These are phyloP conservation scores for Clonostachys sp. DNA, from an alignment of 2,329 filamentous ascomycete species.

Conservation along the genomic window DNA sequence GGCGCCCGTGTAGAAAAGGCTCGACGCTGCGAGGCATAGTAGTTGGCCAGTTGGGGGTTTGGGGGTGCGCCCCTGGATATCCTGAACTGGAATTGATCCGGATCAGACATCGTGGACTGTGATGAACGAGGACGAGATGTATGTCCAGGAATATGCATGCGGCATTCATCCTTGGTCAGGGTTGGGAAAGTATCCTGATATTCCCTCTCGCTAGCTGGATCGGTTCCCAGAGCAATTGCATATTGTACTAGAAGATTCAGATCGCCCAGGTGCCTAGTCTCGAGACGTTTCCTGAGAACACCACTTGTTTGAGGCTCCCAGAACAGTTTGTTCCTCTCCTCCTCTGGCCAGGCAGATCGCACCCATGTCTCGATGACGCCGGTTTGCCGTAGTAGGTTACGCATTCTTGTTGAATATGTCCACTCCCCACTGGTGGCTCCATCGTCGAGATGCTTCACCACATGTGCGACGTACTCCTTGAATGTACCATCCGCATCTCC, in stretches of 20 bases:
- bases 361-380: conserved; percentile 30
- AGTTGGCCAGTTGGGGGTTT: conserved; percentile 25
- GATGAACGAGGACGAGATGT: conserved; percentile 9
- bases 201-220: conserved; percentile 15
- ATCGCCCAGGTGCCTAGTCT: conserved; percentile 37
- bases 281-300: conserved; percentile 35
- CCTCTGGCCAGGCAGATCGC: conserved; percentile 23
- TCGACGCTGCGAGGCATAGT: conserved; percentile 26
- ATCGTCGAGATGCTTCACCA: conserved; percentile 42
- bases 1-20: conserved; percentile 17
- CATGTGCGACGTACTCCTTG: conserved; percentile 39
- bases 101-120: conserved; percentile 7
- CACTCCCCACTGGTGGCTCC: conserved; percentile 31
- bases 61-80: conserved; percentile 23
- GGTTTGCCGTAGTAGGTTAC: conserved; percentile 35
- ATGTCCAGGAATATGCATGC: conserved; percentile 25
- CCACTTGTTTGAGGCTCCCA: conserved; percentile 37
- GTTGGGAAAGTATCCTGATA: conserved; percentile 25
- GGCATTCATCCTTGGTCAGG: conserved; percentile 27
- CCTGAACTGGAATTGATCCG: conserved; percentile 27
- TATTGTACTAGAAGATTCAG: conserved; percentile 30
- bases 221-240: conserved; percentile 28
- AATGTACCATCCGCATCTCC: conserved; percentile 29
- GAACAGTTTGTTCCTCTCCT: conserved; percentile 22
- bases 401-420: conserved; percentile 37